Conservation (phyloP, 1,284 basidiomycete species). For the Stereum hirsutum region DNA sequence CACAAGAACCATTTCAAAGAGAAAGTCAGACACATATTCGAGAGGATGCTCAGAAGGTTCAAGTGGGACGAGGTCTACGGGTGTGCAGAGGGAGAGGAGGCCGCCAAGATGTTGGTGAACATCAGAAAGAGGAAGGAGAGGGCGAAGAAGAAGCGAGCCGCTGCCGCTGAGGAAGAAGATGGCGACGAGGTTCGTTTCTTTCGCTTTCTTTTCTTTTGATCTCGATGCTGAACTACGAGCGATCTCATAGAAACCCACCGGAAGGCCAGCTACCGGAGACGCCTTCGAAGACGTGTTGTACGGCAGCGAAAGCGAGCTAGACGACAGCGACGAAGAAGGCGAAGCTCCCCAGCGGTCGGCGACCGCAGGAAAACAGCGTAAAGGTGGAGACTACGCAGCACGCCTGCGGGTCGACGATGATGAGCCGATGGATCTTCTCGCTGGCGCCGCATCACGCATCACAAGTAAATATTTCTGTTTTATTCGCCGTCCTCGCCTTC, state of each 20-base stretch:
- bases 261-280: slow-evolving; percentile 59
- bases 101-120: slow-evolving; percentile 75
- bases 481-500: slow-evolving; percentile 1
- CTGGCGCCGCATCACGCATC: slow-evolving; percentile 72
- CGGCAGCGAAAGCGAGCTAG: slow-evolving; percentile 84
- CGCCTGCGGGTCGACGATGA: slow-evolving; percentile 87
- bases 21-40: slow-evolving; percentile 95
- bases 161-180: slow-evolving; percentile 44
- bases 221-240: slow-evolving; percentile 4
- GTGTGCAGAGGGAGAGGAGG: slow-evolving; percentile 69
- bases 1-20: slow-evolving; percentile 99
- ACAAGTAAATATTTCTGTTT: slow-evolving; percentile 66
- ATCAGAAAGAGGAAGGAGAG: slow-evolving; percentile 91
- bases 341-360: slow-evolving; percentile 22
- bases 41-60: slow-evolving; percentile 90
- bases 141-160: slow-evolving; percentile 63
- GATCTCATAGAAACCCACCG: slow-evolving; percentile 23
- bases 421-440: slow-evolving; percentile 92
- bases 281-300: slow-evolving; percentile 95
- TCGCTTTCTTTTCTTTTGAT: background rate
- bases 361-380: slow-evolving; percentile 23
- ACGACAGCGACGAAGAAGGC: slow-evolving; percentile 66
- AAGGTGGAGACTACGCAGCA: slow-evolving; percentile 31
- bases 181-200: slow-evolving; percentile 32
- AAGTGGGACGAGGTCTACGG: slow-evolving; percentile 80